phyloP scores from a whole-genome alignment of 257 asterid species.

The Rubia yunnanensis region DNA sequence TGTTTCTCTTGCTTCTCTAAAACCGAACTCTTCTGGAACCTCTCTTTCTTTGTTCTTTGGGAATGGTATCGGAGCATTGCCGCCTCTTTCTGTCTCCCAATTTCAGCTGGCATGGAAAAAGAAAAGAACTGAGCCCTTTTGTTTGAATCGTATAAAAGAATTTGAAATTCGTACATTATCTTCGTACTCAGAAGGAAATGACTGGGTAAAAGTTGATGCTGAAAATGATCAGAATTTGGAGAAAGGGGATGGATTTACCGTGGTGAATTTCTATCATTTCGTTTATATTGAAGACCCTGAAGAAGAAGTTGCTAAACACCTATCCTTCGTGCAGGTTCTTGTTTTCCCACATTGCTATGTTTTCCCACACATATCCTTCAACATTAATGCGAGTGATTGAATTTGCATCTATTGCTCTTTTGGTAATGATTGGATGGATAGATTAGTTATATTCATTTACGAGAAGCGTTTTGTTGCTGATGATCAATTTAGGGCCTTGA shows the following conservation, averaged over 20 bases:
- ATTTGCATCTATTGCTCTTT: background rate
- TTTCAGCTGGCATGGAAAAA: slow-evolving; percentile 7
- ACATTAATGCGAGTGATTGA: background rate
- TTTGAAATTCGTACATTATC: slow-evolving; percentile 31
- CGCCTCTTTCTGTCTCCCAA: slow-evolving; percentile 7
- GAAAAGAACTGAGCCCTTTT: slow-evolving; percentile 5
- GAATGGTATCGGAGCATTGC: slow-evolving; percentile 21
- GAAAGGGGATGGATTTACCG: slow-evolving; percentile 53
- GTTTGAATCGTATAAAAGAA: slow-evolving; percentile 18
- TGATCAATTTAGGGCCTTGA: slow-evolving; percentile 61
- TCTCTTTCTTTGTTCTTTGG: slow-evolving; percentile 2
- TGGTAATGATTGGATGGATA: background rate
- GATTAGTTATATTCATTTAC: background rate
- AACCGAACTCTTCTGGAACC: slow-evolving; percentile 10
- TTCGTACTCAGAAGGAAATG: slow-evolving; percentile 23
- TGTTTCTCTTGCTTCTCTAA: slow-evolving; percentile 10
- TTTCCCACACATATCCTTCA: background rate
- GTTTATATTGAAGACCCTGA: slow-evolving; percentile 58
- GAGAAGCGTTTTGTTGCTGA: slow-evolving; percentile 8
- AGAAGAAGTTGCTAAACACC: slow-evolving; percentile 61
- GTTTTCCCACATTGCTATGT: background rate
- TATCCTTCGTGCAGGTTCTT: slow-evolving; percentile 70
- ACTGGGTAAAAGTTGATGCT: slow-evolving; percentile 31
- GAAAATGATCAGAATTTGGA: slow-evolving; percentile 22
- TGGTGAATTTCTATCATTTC: slow-evolving; percentile 76